These are phyloP conservation scores for Lomentospora prolificans DNA, from an alignment of 2,329 filamentous ascomycete species.

Conservation along the genomic window DNA sequence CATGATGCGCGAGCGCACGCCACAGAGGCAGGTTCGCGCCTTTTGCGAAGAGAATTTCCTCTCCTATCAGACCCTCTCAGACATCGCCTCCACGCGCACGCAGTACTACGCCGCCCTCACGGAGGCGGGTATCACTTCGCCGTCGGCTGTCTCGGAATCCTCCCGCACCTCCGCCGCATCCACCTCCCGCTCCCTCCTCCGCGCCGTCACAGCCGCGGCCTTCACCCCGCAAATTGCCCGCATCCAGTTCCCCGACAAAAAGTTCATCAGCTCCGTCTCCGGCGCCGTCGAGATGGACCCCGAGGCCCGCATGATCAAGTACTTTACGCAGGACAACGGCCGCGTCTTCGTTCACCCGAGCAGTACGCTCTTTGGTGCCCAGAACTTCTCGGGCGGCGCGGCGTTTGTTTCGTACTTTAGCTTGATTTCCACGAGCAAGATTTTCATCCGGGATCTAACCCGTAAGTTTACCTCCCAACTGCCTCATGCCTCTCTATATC, in stretches of 20 bases:
- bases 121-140: constrained; percentile 69
- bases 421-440: constrained; percentile 84
- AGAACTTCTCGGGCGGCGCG: constrained; percentile 64
- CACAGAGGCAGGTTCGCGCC: constrained; percentile 53
- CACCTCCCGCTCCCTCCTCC: constrained; percentile 38
- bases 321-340: constrained; percentile 76
- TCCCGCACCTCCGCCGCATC: neutral
- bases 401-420: constrained; percentile 83
- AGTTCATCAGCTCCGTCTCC: constrained; percentile 77
- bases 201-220: constrained; percentile 61
- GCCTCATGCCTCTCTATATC: neutral
- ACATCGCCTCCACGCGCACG: constrained; percentile 76
- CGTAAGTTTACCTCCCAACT: constrained; percentile 44
- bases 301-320: constrained; percentile 85
- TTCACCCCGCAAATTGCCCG: constrained; percentile 81
- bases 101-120: constrained; percentile 81
- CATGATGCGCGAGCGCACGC: constrained; percentile 47
- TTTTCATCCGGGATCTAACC: constrained; percentile 84
- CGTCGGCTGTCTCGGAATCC: constrained; percentile 8
- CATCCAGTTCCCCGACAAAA: constrained; percentile 91
- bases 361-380: constrained; percentile 75
- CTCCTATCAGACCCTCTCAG: constrained; percentile 70
- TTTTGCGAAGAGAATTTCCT: constrained; percentile 87
- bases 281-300: constrained; percentile 90
- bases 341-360: constrained; percentile 89